Evolutionary conservation across 352 stramenopile genomes (phyloP).

Genomic region (Pythium oligandrum): DNA sequence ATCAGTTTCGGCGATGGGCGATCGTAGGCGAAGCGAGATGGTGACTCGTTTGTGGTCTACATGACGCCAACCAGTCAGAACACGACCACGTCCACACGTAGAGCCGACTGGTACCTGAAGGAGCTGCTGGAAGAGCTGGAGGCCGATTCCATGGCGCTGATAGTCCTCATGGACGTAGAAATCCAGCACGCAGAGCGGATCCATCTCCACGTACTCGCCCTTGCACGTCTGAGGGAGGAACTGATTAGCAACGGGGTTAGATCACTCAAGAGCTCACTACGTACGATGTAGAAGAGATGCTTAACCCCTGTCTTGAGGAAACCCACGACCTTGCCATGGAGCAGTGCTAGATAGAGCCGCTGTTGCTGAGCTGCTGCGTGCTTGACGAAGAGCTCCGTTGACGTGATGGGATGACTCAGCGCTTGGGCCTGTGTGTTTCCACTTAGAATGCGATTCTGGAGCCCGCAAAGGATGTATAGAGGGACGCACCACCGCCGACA

Average conservation of each 20-base stretch:
- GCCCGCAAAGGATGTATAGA: background rate
- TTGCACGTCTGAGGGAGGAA: constrained; percentile 26
- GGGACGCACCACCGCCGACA: constrained; percentile 36
- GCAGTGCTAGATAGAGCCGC: constrained; percentile 32
- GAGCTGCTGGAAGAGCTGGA: constrained; percentile 55
- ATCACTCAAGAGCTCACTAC: constrained; percentile 1
- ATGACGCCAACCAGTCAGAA: no score
- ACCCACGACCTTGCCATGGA: constrained; percentile 23
- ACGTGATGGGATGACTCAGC: constrained; percentile 62
- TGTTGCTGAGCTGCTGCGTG: constrained; percentile 27
- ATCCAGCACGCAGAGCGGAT: constrained; percentile 73
- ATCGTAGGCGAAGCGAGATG: constrained; percentile 59
- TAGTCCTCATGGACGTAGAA: constrained; percentile 60
- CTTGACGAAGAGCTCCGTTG: constrained; percentile 29
- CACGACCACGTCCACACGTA: no score
- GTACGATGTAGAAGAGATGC: constrained; percentile 78
- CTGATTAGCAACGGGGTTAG: background rate
- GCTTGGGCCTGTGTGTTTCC: constrained; percentile 39
- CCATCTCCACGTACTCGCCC: constrained; percentile 67
- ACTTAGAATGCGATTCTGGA: background rate
- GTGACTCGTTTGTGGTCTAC: no score
- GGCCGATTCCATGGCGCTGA: constrained; percentile 59
- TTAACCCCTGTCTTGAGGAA: constrained; percentile 65
- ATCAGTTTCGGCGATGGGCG: constrained; percentile 78
- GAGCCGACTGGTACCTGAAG: constrained; percentile 25